A percentile compares a stretch with the other conserved stretches of the same genome.
Evolutionary conservation across 1,284 basidiomycete species (phyloP).

Genomic region (Cutaneotrichosporon mucoides): DNA sequence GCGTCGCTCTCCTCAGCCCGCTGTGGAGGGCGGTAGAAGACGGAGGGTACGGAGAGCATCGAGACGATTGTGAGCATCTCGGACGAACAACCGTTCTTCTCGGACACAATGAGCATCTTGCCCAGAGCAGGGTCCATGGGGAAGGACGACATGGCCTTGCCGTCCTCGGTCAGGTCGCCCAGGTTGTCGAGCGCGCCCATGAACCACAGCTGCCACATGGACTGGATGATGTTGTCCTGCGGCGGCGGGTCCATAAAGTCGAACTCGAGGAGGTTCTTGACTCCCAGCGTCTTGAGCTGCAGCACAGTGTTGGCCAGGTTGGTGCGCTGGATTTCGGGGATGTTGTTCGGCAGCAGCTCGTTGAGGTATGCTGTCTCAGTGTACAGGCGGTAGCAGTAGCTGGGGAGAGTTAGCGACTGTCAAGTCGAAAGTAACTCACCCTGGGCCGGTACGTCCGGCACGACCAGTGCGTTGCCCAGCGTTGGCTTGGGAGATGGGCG

Average conservation of each 20-base stretch:
- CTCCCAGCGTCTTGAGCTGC: conserved; percentile 89
- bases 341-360: conserved; percentile 93
- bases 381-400: conserved; percentile 88
- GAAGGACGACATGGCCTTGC: conserved; percentile 97
- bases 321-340: conserved; percentile 97
- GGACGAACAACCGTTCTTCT: conserved; percentile 84
- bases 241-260: conserved; percentile 97
- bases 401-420: background rate
- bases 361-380: conserved; percentile 96
- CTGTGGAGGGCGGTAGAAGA: conserved; percentile 94
- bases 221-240: conserved; percentile 88
- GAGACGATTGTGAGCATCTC: conserved; percentile 99
- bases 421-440: conserved; percentile 51
- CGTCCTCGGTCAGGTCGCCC: conserved; percentile 87
- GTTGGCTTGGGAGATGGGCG: conserved; percentile 97
- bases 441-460: conserved; percentile 91
- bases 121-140: conserved; percentile 97
- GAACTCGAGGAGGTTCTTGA: conserved; percentile 91
- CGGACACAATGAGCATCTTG: conserved; percentile 95
- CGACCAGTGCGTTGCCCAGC: conserved; percentile 92
- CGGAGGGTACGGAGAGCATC: conserved; percentile 95
- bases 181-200: conserved; percentile 95
- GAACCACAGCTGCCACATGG: conserved; percentile 99
- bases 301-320: conserved; percentile 96
- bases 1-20: conserved; percentile 94